A percentile compares a stretch with the other conserved stretches of the same genome.
Evolutionary conservation across 2,329 filamentous ascomycete genomes (phyloP).

Genomic region (Fonsecaea monophora): DNA sequence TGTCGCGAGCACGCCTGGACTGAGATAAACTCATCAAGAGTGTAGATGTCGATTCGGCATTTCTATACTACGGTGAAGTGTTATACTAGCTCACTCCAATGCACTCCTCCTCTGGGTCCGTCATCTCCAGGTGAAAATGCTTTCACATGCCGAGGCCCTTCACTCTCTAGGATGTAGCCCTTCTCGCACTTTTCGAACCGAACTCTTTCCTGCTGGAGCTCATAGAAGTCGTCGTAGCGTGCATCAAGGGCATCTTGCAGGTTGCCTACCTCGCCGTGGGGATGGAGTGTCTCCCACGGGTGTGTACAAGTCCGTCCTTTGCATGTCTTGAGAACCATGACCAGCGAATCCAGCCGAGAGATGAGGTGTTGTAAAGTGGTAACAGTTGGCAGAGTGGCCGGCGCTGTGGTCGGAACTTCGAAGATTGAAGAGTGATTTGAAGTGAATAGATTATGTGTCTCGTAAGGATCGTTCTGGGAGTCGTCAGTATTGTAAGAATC

Average conservation of each 20-base stretch:
- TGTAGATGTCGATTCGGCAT: neutral
- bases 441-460: slow-evolving; percentile 45
- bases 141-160: slow-evolving; percentile 42
- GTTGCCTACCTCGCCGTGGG: slow-evolving; percentile 41
- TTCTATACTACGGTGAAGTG: neutral
- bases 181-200: slow-evolving; percentile 46
- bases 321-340: slow-evolving; percentile 51
- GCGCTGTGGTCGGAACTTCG: neutral
- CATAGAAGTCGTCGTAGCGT: slow-evolving; percentile 47
- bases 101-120: slow-evolving; percentile 19
- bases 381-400: neutral
- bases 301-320: slow-evolving; percentile 46
- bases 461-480: slow-evolving; percentile 46
- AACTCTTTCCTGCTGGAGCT: slow-evolving; percentile 43
- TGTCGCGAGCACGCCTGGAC: neutral
- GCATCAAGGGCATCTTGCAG: slow-evolving; percentile 45
- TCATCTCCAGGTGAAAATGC: slow-evolving; percentile 1
- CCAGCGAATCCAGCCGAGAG: slow-evolving; percentile 45
- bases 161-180: slow-evolving; percentile 47
- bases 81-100: slow-evolving; percentile 24
- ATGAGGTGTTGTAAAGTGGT: slow-evolving; percentile 40
- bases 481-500: neutral
- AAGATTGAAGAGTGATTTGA: slow-evolving; percentile 19
- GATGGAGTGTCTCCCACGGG: slow-evolving; percentile 49
- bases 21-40: neutral